Base-by-base conservation (phyloP, 2,329 filamentous ascomycete genomes). In the Periconia sp. region DNA sequence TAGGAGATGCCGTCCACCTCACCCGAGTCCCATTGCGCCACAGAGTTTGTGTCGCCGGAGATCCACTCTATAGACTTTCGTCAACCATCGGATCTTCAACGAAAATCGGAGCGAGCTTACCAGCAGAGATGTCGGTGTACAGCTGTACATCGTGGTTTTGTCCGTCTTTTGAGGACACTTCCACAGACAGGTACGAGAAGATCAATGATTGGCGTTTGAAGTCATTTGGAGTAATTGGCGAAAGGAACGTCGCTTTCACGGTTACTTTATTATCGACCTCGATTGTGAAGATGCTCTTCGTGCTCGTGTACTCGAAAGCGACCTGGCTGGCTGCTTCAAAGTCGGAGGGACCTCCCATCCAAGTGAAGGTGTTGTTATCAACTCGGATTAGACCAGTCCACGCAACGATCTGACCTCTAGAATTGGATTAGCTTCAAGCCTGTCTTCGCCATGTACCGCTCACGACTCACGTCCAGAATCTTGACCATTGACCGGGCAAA, bases 311-410 rank as follows among this genome's bases (percentile, higher is more conserved):
- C 53, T 85, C 80, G 65, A 85, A 85, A 0, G 82, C 77, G 2
- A 79, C 82, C 69, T 92, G 88, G 18, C 82, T 81, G 8, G 82
- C 85, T 3, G 76, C 56, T 18, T 63, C 52, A 14, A 64, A 69
- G 6, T 76, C 70, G 0, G 77, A 86, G 87, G 27, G 80, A 65
- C 42, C 73, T 71, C 41, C 82, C 84, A 69, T 68, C 64, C 63
- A 70, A 13, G 55, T 57, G 13, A 65, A 64, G 1, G 64, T 59
- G 1, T 64, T 61, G 13, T 58, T 58, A 68, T 91, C 88, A 2
- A 92, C 88, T 40, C 81, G 82, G 56, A 92, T 82, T 60, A 90
- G 74, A 15, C 89, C 89, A 53, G 85, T 78, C 88, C 88, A 91
- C 31, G 82, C 87, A 33, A 80, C 82, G 20, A 81, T 70, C 56